These are phyloP conservation scores for Fusarium subtropicale DNA, from an alignment of 2,329 filamentous ascomycete genomes.

Conservation along the genomic window DNA sequence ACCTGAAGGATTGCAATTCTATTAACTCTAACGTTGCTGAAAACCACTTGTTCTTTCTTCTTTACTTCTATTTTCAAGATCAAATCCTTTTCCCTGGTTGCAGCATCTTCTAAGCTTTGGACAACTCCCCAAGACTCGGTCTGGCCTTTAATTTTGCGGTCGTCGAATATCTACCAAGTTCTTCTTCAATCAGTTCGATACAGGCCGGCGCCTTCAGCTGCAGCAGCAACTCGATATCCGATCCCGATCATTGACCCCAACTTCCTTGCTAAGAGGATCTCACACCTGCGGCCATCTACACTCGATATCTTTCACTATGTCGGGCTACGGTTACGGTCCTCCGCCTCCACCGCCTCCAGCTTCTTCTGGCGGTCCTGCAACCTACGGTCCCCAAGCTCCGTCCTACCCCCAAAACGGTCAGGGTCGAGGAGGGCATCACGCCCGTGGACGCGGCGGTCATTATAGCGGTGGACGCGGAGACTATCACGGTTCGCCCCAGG, in stretches of 20 bases:
- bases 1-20: background rate
- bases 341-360: conserved; percentile 62
- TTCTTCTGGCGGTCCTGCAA: conserved; percentile 48
- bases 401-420: conserved; percentile 55
- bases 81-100: background rate
- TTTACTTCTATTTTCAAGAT: background rate
- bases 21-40: background rate
- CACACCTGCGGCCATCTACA: background rate
- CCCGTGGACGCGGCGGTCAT: conserved; percentile 56
- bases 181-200: background rate
- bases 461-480: conserved; percentile 55
- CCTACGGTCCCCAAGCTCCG: conserved; percentile 55
- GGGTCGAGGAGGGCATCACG: conserved; percentile 53
- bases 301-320: conserved; percentile 52
- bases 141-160: background rate
- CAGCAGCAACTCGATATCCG: background rate
- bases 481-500: conserved; percentile 54
- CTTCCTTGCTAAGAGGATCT: background rate
- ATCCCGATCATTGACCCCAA: background rate
- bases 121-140: conserved; percentile 2
- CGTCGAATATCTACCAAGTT: background rate
- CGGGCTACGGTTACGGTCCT: conserved; percentile 65
- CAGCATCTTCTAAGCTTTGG: conserved; percentile 1
- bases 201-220: background rate
- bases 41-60: background rate